These are phyloP conservation scores for Fusarium pilosicola DNA, from an alignment of 2,329 filamentous ascomycete genomes.

Conservation along the genomic window DNA sequence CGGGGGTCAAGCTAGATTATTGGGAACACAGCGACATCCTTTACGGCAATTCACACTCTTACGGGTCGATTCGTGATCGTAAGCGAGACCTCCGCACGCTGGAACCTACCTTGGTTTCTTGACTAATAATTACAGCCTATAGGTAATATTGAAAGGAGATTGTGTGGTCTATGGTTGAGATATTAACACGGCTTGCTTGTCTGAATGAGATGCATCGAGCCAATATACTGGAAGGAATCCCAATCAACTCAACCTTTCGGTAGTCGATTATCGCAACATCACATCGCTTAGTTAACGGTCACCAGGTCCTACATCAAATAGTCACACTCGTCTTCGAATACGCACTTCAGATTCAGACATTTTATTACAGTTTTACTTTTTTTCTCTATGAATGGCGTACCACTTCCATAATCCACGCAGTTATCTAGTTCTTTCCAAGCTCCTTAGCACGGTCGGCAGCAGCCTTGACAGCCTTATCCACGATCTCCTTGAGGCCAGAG, in stretches of 20 bases:
- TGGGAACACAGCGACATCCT: background rate
- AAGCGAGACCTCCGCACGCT: rapidly evolving
- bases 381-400: rapidly evolving
- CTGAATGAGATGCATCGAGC: too few species aligned
- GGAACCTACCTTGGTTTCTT: too few species aligned
- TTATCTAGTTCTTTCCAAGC: slow-evolving; percentile 51
- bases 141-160: too few species aligned
- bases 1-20: background rate
- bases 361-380: background rate
- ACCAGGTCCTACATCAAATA: background rate
- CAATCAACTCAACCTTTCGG: too few species aligned
- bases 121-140: too few species aligned
- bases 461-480: slow-evolving; percentile 59
- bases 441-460: slow-evolving; percentile 56
- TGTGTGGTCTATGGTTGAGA: too few species aligned
- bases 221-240: too few species aligned
- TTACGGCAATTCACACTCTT: background rate
- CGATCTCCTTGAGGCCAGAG: slow-evolving; percentile 54
- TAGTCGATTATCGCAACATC: background rate
- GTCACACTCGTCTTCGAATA: rapidly evolving
- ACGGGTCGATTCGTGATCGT: background rate
- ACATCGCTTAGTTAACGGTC: background rate
- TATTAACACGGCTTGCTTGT: too few species aligned
- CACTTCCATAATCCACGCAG: rapidly evolving
- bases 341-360: background rate